phyloP scores from a whole-genome alignment of 306 rosid genomes.

The Mimosa pudica region DNA sequence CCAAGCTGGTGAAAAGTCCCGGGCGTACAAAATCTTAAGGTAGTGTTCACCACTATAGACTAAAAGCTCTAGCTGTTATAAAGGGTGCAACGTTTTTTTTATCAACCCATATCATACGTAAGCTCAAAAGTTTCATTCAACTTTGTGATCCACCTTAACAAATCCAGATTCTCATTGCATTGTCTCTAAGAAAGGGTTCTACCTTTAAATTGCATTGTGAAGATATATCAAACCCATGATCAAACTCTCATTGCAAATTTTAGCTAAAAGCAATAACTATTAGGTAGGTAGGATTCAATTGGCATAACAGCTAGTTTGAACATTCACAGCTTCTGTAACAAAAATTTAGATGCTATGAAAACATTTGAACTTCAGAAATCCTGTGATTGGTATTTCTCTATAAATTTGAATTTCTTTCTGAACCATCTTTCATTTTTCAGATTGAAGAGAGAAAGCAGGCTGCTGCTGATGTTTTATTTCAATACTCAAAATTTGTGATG shows the following conservation, averaged over 20 bases:
- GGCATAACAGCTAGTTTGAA: conserved; percentile 20
- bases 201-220: not conserved
- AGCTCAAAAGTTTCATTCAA: not conserved
- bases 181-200: not conserved
- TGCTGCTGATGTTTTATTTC: conserved; percentile 82
- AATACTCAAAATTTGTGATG: conserved; percentile 83
- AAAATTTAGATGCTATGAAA: not conserved
- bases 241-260: not conserved
- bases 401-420: conserved; percentile 9
- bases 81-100: not conserved
- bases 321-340: conserved; percentile 13
- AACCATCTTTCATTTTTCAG: conserved; percentile 48
- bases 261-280: not conserved
- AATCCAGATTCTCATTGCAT: not conserved
- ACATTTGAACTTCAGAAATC: not conserved
- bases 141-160: not conserved
- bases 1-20: not conserved
- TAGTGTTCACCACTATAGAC: not conserved
- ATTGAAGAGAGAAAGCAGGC: conserved; percentile 76
- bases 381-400: not conserved
- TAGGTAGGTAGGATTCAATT: not conserved
- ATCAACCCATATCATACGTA: not conserved
- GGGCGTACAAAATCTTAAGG: not conserved
- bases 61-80: not conserved
- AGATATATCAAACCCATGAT: not conserved